phyloP scores from a whole-genome alignment of 148 eudicot species.

The Heliosperma pusillum region DNA sequence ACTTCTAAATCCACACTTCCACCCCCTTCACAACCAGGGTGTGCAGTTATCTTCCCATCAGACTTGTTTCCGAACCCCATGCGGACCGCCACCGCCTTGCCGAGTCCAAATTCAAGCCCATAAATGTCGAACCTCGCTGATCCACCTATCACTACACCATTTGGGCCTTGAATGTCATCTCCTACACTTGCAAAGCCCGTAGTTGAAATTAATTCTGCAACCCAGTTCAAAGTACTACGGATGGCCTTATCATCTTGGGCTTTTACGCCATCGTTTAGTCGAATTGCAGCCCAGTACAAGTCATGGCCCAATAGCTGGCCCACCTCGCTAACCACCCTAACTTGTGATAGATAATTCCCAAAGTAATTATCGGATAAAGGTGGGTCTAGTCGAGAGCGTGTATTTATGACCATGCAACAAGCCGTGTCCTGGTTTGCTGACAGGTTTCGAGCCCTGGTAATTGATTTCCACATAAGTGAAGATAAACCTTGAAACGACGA shows the following conservation, averaged over 20 bases:
- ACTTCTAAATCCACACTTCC: conserved; percentile 19
- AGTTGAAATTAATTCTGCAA: not conserved
- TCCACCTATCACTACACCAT: not conserved
- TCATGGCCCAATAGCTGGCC: conserved; percentile 48
- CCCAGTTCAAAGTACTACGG: not conserved
- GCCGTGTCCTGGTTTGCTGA: conserved; percentile 36
- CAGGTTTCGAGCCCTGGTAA: conserved; percentile 24
- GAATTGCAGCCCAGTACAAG: conserved; percentile 45
- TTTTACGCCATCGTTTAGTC: conserved; percentile 31
- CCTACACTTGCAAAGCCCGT: not conserved
- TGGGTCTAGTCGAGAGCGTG: conserved; percentile 53
- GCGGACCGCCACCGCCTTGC: not conserved
- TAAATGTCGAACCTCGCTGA: conserved; percentile 8
- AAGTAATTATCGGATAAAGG: conserved; percentile 45
- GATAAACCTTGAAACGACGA: conserved; percentile 10
- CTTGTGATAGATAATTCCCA: conserved; percentile 51
- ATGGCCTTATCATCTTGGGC: conserved; percentile 32
- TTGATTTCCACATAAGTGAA: conserved; percentile 9
- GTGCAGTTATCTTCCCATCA: conserved; percentile 21
- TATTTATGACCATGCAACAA: conserved; percentile 52
- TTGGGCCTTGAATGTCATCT: not conserved
- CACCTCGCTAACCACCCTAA: conserved; percentile 14
- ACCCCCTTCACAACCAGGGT: conserved; percentile 10
- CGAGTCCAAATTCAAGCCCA: conserved; percentile 19
- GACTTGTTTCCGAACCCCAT: not conserved